Evolutionary conservation across 1,284 basidiomycete species (phyloP), one percentile per base, ranked within the genome.

Genomic region (Exobasidium rhododendri): DNA sequence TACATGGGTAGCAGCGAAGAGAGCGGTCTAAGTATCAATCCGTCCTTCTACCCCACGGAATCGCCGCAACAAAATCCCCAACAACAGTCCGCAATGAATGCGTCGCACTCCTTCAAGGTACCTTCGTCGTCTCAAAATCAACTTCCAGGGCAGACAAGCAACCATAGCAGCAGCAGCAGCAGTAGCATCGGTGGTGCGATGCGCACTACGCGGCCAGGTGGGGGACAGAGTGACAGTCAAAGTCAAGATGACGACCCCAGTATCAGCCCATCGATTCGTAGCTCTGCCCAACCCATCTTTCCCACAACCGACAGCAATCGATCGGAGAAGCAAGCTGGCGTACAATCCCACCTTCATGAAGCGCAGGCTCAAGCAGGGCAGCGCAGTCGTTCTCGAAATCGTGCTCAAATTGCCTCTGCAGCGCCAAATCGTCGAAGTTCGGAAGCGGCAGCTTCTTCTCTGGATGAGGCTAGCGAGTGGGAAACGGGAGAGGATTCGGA

Each of bases 1-100:
- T 74, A 75, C 54, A 78, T 78, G 30, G 68, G 74, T 0, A 68
- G 74, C 20, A 78, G 75, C 61, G 67, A 72, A 53, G 74, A 75
- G 53, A 75, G 71, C 35, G 71, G 70, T 0, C 31, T 78, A 40
- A 71, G 68, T 29, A 65, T 71, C 6, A 61, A 53, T 4, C 44
- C 63, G 7, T 22, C 45, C 35, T 32, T 13, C n/a, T 35, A 26
- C 13, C 52, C 52, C 4, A 13, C 17, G 4, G 29, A 55, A 31
- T 29, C n/a, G 2, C 26, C 17, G 22, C 52, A 31, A 11, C 52
- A 55, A 31, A 26, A 55, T 20, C 52, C 31, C 5, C 52, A 55
- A 3, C 52, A 55, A 17, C 52, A 50, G 28, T 24, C n/a, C 28
- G 20, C 22, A 28, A 10, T 20, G 6, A 7, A 5, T n/a, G 20